These are phyloP conservation scores for Claviceps humidiphila DNA, from an alignment of 2,329 filamentous ascomycete species.

Conservation along the genomic window DNA sequence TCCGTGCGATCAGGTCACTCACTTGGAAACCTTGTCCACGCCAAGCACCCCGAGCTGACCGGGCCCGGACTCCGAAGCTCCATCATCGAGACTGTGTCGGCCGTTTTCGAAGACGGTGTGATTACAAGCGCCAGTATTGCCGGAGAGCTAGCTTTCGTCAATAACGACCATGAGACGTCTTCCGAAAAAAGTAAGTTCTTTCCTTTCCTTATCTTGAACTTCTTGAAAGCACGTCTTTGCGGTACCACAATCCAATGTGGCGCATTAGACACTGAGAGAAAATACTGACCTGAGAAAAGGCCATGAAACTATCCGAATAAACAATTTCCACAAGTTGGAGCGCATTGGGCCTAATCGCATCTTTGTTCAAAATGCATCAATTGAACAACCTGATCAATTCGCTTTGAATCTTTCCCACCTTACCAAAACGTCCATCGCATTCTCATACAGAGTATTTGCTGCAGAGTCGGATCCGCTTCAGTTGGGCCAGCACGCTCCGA, in stretches of 20 bases:
- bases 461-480: slow-evolving; percentile 38
- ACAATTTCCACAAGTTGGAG: slow-evolving; percentile 79
- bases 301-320: slow-evolving; percentile 61
- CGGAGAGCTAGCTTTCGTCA: slow-evolving; percentile 80
- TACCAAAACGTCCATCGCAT: slow-evolving; percentile 63
- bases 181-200: slow-evolving; percentile 35
- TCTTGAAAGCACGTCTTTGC: neutral
- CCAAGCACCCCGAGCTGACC: slow-evolving; percentile 70
- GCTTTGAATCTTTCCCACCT: slow-evolving; percentile 60
- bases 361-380: slow-evolving; percentile 59
- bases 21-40: slow-evolving; percentile 52
- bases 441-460: slow-evolving; percentile 81
- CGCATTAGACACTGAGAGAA: neutral
- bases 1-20: slow-evolving; percentile 85
- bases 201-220: neutral
- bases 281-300: neutral
- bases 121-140: slow-evolving; percentile 61
- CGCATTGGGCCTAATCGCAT: slow-evolving; percentile 89
- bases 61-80: slow-evolving; percentile 74
- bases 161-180: slow-evolving; percentile 41
- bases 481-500: slow-evolving; percentile 48
- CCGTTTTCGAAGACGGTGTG: slow-evolving; percentile 62
- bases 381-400: slow-evolving; percentile 66
- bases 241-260: neutral
- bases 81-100: slow-evolving; percentile 82